Percentiles rank a stretch among this genome's conserved stretches.
Conservation (phyloP, 257 asterid genomes). For the Echium plantagineum region DNA sequence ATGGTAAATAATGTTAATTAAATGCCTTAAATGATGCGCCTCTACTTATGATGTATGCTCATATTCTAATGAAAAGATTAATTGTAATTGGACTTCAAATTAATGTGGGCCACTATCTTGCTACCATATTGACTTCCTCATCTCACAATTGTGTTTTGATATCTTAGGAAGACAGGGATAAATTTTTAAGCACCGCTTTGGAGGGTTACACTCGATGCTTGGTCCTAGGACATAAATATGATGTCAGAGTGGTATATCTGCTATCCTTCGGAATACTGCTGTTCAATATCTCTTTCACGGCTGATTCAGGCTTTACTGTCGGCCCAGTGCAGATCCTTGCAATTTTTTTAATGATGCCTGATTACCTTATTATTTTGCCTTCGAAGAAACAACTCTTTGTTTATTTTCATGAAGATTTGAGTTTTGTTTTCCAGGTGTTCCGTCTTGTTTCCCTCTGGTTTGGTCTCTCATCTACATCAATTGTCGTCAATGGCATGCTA, state of each 20-base stretch:
- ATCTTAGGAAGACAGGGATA: constrained; percentile 86
- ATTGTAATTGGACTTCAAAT: neutral
- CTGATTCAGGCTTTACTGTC: neutral
- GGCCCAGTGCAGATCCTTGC: neutral
- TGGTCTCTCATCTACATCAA: constrained; percentile 59
- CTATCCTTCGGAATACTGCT: constrained; percentile 9
- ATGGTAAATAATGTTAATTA: too few species aligned
- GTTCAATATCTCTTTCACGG: too few species aligned
- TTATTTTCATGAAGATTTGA: neutral
- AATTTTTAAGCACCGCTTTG: constrained; percentile 62
- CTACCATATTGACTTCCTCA: neutral
- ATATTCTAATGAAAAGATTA: neutral
- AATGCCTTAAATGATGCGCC: too few species aligned
- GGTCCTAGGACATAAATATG: constrained; percentile 88
- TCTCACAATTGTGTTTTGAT: constrained; percentile 8
- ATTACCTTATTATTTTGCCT: neutral
- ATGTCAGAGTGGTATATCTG: constrained; percentile 76
- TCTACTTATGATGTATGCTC: constrained; percentile 5
- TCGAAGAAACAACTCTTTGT: neutral
- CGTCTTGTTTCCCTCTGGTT: constrained; percentile 98
- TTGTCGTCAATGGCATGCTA: constrained; percentile 65
- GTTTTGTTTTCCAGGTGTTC: constrained; percentile 52
- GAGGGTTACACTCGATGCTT: constrained; percentile 83
- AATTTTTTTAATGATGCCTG: neutral
- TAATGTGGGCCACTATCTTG: neutral